Conservation (phyloP, 768 basidiomycete species). For the Xerocomus spinulosus region DNA sequence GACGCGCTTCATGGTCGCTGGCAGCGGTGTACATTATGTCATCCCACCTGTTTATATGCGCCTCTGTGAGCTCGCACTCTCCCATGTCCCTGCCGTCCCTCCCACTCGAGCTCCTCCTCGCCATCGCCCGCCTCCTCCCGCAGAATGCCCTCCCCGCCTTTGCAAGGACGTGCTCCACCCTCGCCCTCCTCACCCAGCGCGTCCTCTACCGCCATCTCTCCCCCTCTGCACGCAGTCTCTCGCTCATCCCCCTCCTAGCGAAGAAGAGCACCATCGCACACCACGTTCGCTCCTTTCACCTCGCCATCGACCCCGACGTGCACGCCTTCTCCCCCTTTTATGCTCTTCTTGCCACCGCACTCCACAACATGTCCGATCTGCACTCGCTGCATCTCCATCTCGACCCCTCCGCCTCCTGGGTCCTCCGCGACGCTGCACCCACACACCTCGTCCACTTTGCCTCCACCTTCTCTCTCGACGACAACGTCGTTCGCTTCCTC, state of each 20-base stretch:
- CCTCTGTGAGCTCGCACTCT: not conserved
- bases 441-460: slow-evolving; percentile 47
- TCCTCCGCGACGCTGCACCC: slow-evolving; percentile 37
- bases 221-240: slow-evolving; percentile 43
- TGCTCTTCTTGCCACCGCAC: slow-evolving; percentile 44
- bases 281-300: slow-evolving; percentile 57
- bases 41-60: not conserved
- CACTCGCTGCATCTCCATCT: slow-evolving; percentile 46
- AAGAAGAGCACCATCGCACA: slow-evolving; percentile 51
- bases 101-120: slow-evolving; percentile 61
- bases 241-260: slow-evolving; percentile 54
- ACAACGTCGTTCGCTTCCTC: slow-evolving; percentile 56
- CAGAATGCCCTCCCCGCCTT: slow-evolving; percentile 43
- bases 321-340: slow-evolving; percentile 46
- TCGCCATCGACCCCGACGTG: slow-evolving; percentile 44
- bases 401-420: slow-evolving; percentile 49
- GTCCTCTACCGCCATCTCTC: slow-evolving; percentile 59
- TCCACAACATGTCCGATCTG: slow-evolving; percentile 59
- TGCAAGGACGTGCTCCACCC: slow-evolving; percentile 37
- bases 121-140: slow-evolving; percentile 39
- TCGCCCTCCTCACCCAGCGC: slow-evolving; percentile 52
- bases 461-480: slow-evolving; percentile 59
- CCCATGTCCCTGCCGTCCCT: slow-evolving; percentile 30
- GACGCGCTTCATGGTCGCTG: slow-evolving; percentile 2
- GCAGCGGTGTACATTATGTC: slow-evolving; percentile 11